Base-by-base conservation (phyloP, 345 rosid species). In the Sonneratia caseolaris region DNA sequence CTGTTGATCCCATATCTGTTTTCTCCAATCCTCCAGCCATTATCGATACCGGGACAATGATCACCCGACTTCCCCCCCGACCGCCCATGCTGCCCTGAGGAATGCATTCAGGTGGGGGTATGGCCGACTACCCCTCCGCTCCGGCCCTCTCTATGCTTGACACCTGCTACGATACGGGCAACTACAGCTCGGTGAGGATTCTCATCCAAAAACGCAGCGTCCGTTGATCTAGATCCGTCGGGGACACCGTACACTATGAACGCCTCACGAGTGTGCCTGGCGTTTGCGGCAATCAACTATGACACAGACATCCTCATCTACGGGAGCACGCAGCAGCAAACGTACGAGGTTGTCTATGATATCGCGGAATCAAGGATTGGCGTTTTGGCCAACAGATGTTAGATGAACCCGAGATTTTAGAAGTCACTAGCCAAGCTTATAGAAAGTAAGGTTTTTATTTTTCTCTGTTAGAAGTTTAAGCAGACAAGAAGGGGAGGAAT, bases 41-140 rank as follows among this genome's bases (percentile, higher is more conserved):
- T 35, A 73, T 81, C 5, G 86, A 81, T 62, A 81, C 82, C 0
- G 84, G 84, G 55, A 77, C 78, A 4, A 74, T 71, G 36, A 75
- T 79, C 47, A 75, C 81, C 21, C 72, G 79, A 10, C 24, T 82
- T 65, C 83, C 32, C 32, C 32, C 6, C 81, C 79, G 16, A 66
- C 76, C 1, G 83, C 76, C 0, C 79, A 79, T 68, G 24, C 48
- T 2, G 69, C 74, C 36, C 69, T 79, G 22, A 37, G 66, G 21
- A 14, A 75, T 0, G 71, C 71, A 1, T 71, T 83, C 62, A 9
- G 38, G 70, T 16, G 74, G 47, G 47, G 6, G 14, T 2, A 76
- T 80, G 86, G 21, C 69, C 0, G 22, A 66, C 18, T 78, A 82
- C 56, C 76, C 80, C 0, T 15, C n/a, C 21, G 64, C 75, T 0